Evolutionary conservation across 2,329 filamentous ascomycete species (phyloP), one percentile per base, ranked within the genome.

Genomic region (Raffaelea albimanens): DNA sequence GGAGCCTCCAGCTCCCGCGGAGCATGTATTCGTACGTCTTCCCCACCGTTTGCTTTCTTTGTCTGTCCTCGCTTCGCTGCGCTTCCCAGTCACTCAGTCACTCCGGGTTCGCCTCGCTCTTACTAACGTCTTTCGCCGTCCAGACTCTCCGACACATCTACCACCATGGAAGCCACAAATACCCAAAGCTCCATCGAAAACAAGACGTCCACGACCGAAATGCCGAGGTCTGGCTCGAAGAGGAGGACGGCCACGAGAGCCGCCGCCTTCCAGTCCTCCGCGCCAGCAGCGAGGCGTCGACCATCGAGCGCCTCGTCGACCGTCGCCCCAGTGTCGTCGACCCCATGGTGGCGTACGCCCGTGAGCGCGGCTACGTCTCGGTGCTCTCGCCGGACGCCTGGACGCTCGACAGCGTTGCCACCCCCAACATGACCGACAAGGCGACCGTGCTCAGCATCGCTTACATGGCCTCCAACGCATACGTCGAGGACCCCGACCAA

Each of bases 391-490:
- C 82, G 1, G 82, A 82, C 1, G 85, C 84, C 44, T 98, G 93
- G 93, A 83, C 83, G 0, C 68, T 85, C 54, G 91, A 97, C 55
- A 78, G 87, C 42, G 70, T 96, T 0, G 61, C 78, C 0, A 85
- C 82, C 0, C 93, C 93, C 2, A 83, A 97, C 63, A 69, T 95
- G 41, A 87, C 85, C 4, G 86, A 96, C 62, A 93, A 87, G 64
- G 76, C 84, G 51, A 95, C 88, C 0, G 75, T 98, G 13, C 61
- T 97, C 54, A 87, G 76, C 43, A 77, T 97, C 59, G 91, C 93
- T 1, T 80, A 84, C 56, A 95, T 97, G 80, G 84, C 90, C 1
- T 80, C 88, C 43, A 82, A 97, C 60, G 89, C 93, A 31, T 98
- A 98, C 61, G 85, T 94, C 13, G 71, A 85, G 49, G 76, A 78